phyloP scores from a whole-genome alignment of 2,329 filamentous ascomycete species.

The Aspergillus cejpii region DNA sequence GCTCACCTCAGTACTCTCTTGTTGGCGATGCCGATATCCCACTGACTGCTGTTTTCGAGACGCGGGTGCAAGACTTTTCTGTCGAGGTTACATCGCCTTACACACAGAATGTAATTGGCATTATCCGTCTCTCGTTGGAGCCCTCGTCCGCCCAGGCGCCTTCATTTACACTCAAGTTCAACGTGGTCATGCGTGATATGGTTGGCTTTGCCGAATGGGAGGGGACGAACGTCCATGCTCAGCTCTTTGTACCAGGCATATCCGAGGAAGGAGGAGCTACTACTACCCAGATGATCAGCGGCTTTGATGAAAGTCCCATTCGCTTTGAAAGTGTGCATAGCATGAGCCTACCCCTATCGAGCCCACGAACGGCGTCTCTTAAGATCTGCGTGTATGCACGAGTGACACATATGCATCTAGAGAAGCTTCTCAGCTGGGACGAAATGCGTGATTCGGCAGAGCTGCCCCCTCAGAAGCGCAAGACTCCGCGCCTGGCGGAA shows the following conservation, averaged over 20 bases:
- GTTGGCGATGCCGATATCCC: conserved; percentile 91
- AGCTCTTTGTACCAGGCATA: conserved; percentile 89
- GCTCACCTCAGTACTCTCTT: conserved; percentile 85
- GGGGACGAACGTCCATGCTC: conserved; percentile 89
- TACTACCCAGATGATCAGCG: conserved; percentile 87
- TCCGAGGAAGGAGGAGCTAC: conserved; percentile 87
- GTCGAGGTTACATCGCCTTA: conserved; percentile 89
- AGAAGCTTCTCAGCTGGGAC: conserved; percentile 97
- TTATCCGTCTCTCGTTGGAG: conserved; percentile 83
- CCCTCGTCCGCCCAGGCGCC: conserved; percentile 90
- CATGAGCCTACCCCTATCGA: conserved; percentile 84
- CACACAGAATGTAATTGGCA: conserved; percentile 82
- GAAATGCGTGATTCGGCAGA: conserved; percentile 78
- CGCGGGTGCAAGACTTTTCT: conserved; percentile 85
- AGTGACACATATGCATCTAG: conserved; percentile 87
- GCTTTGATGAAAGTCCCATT: conserved; percentile 87
- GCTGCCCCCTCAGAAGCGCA: conserved; percentile 52
- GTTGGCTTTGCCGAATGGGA: conserved; percentile 91
- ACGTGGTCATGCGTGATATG: conserved; percentile 96
- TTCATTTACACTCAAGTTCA: conserved; percentile 90
- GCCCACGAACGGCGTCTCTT: conserved; percentile 65
- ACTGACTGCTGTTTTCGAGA: conserved; percentile 86
- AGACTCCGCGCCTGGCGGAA: conserved; percentile 68
- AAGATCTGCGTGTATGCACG: conserved; percentile 87
- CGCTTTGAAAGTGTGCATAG: conserved; percentile 97